phyloP scores from a whole-genome alignment of 805 yeast species.

The Scheffersomyces lignosus region DNA sequence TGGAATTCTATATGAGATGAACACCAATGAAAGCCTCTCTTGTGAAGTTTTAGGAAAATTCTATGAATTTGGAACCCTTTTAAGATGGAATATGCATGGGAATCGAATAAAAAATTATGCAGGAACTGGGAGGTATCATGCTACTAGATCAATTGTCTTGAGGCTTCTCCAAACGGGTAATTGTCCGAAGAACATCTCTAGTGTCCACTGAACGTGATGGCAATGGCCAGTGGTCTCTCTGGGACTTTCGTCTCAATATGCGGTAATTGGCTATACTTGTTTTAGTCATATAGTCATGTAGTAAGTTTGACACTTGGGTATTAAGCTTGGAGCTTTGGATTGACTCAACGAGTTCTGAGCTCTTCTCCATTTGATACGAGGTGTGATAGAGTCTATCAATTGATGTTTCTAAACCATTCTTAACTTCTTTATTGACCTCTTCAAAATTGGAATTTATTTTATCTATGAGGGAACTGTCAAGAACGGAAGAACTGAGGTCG shows the following conservation, averaged over 20 bases:
- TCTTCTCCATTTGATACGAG: slow-evolving; percentile 27
- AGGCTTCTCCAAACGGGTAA: background rate
- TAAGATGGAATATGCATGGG: no score
- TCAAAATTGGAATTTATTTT: slow-evolving; percentile 9
- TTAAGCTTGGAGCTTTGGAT: slow-evolving; percentile 17
- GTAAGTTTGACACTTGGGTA: slow-evolving; percentile 17
- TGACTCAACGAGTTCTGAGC: slow-evolving; percentile 20
- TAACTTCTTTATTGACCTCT: slow-evolving; percentile 13
- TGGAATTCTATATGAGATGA: no score
- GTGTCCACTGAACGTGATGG: background rate
- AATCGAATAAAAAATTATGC: no score
- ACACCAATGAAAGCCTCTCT: no score
- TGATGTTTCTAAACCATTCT: slow-evolving; percentile 20
- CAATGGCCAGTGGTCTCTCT: background rate
- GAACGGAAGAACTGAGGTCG: slow-evolving; percentile 13
- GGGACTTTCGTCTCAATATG: background rate
- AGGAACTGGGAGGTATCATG: no score
- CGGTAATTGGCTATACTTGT: slow-evolving; percentile 11
- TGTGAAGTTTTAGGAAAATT: no score
- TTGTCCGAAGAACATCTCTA: background rate
- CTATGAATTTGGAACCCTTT: no score
- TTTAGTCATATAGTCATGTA: slow-evolving; percentile 21
- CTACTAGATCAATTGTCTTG: no score
- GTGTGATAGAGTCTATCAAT: slow-evolving; percentile 40
- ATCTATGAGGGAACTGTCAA: slow-evolving; percentile 13